phyloP scores from a whole-genome alignment of 345 rosid genomes.

The Rhizophora apiculata region DNA sequence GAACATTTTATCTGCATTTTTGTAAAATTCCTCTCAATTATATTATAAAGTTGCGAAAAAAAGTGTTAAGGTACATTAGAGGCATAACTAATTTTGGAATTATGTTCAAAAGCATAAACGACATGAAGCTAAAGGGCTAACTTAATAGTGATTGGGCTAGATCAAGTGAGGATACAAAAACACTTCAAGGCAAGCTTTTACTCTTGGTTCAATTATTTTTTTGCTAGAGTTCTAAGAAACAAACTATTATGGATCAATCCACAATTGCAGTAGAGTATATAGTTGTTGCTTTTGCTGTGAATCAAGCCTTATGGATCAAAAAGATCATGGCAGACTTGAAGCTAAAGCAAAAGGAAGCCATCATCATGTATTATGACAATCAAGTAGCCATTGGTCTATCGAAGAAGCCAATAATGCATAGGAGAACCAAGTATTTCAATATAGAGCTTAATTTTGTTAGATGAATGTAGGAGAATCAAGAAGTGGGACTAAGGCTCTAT shows the following conservation, averaged over 20 bases:
- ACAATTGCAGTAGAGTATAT: background rate
- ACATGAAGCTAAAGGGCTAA: background rate
- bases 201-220: background rate
- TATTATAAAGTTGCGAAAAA: background rate
- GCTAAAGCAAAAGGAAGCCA: background rate
- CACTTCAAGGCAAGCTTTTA: too few species aligned
- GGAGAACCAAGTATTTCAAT: background rate
- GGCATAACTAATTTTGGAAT: background rate
- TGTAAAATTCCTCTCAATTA: background rate
- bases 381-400: background rate
- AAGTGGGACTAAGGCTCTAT: background rate
- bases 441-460: background rate
- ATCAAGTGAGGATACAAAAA: too few species aligned
- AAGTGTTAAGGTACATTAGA: background rate
- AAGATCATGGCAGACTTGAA: too few species aligned
- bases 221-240: background rate
- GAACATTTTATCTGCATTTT: background rate
- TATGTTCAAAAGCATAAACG: background rate
- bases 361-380: background rate
- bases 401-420: background rate
- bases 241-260: background rate
- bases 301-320: background rate
- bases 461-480: background rate
- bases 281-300: background rate
- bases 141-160: too few species aligned